Conservation (phyloP, 306 rosid genomes). For the Trichosanthes cucumerina region DNA sequence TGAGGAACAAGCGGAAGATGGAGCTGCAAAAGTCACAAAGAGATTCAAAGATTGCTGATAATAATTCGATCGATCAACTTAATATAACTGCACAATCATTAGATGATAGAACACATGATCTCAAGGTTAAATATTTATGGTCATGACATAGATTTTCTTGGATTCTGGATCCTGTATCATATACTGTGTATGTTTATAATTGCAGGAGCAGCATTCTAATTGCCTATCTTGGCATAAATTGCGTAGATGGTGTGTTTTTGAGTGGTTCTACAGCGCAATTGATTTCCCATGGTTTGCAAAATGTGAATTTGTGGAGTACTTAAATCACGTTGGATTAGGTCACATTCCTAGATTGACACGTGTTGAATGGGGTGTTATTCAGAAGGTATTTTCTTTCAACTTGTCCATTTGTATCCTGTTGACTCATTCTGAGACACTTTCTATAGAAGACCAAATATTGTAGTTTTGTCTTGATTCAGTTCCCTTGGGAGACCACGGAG, state of each 20-base stretch:
- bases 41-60: slow-evolving; percentile 29
- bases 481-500: slow-evolving; percentile 93
- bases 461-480: slow-evolving; percentile 42
- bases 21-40: slow-evolving; percentile 34
- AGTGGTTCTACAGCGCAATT: slow-evolving; percentile 95
- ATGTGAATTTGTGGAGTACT: slow-evolving; percentile 85
- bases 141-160: slow-evolving; percentile 5
- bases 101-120: slow-evolving; percentile 20
- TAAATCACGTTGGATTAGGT: slow-evolving; percentile 90
- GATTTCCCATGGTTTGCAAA: slow-evolving; percentile 97
- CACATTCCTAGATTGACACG: slow-evolving; percentile 90
- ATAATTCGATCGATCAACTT: slow-evolving; percentile 24
- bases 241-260: slow-evolving; percentile 82
- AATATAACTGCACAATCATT: slow-evolving; percentile 21
- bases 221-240: slow-evolving; percentile 55
- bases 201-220: slow-evolving; percentile 59
- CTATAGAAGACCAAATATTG: slow-evolving; percentile 6
- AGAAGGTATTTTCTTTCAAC: slow-evolving; percentile 51
- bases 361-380: slow-evolving; percentile 94
- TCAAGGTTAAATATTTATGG: slow-evolving; percentile 37
- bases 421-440: slow-evolving; percentile 9
- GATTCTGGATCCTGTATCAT: not conserved
- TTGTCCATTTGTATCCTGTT: slow-evolving; percentile 15
- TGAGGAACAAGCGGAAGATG: slow-evolving; percentile 49
- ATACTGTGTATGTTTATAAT: not conserved